Conservation (phyloP, 495 filamentous ascomycete species). For the Tuber borchii region DNA sequence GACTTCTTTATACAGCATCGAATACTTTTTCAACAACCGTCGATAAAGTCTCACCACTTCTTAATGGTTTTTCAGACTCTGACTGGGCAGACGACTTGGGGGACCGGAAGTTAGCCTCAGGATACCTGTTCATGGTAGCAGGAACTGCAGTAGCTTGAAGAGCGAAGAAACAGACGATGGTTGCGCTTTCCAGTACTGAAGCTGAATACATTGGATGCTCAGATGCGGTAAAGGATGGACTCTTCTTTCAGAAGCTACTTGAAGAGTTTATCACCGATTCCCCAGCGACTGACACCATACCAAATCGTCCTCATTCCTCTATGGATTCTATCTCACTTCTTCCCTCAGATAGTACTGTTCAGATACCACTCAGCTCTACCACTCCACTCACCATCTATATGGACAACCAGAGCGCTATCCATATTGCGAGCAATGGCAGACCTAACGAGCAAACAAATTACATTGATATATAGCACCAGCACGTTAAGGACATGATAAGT, state of each 20-base stretch:
- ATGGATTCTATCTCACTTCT: too few relatives aligned
- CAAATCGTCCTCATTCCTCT: too few relatives aligned
- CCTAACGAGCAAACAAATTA: not conserved
- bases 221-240: not conserved
- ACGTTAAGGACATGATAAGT: not conserved
- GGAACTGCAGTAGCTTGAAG: not conserved
- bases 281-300: too few relatives aligned
- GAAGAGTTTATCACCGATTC: not conserved
- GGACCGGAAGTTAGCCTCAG: conserved; percentile 2
- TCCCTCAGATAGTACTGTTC: not conserved
- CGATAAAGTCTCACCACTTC: not conserved
- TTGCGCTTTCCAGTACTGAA: too few relatives aligned
- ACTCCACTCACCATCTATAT: not conserved
- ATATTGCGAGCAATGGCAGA: not conserved
- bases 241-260: not conserved
- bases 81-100: conserved; percentile 12
- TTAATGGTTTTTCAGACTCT: conserved; percentile 13
- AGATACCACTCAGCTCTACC: not conserved
- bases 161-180: not conserved
- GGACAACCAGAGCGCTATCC: not conserved
- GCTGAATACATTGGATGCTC: not conserved
- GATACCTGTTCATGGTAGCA: not conserved
- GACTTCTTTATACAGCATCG: not conserved
- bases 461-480: not conserved
- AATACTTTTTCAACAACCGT: too few relatives aligned